Evolutionary conservation across 257 asterid genomes (phyloP), one percentile per base, ranked within the genome.

Genomic region (Anisodus acutangulus): DNA sequence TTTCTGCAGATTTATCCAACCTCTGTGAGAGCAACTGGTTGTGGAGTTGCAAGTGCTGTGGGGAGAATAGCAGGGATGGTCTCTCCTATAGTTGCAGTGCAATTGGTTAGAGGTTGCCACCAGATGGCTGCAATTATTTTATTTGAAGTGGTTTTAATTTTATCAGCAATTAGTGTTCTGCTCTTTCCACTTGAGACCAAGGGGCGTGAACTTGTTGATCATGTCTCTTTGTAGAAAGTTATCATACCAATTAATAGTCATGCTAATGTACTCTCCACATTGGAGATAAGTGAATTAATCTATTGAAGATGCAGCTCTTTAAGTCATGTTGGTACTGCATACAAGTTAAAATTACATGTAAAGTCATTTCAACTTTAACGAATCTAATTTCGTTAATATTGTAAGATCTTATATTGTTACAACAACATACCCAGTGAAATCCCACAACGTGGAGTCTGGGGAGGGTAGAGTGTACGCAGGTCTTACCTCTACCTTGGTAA

Each of bases 41-140:
- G 84, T 45, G 98, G 98, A 70, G 90, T 85, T 80, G 94, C 98
- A 0, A 89, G 86, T 70, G 86, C 95, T 4, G 89, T 95, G 67
- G 98, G 98, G 62, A 88, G 97, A 88, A 89, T 95, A 69, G 98
- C 91, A 3, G 97, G 98, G 45, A 94, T 95, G 97, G 83, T 94
- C 53, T 90, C 94, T 55, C 97, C 98, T 58, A 89, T 95, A 35
- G 95, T 95, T 15, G 98, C 94, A 0, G 95, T 95, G 10, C 89
- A 86, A 22, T 88, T 95, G 84, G 93, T 94, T 58, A 90, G 93
- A 17, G 87, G 91, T 66, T 95, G 98, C 89, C 97, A 93, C 82
- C 92, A 89, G 88, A 83, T 87, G 83, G 86, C 90, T 63, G 98
- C 97, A 64, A 81, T 91, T 17, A 4, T 86, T 87, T 86, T 94